Evolutionary conservation across 345 rosid genomes (phyloP), one percentile per base, ranked within the genome.

Genomic region (Heritiera littoralis): DNA sequence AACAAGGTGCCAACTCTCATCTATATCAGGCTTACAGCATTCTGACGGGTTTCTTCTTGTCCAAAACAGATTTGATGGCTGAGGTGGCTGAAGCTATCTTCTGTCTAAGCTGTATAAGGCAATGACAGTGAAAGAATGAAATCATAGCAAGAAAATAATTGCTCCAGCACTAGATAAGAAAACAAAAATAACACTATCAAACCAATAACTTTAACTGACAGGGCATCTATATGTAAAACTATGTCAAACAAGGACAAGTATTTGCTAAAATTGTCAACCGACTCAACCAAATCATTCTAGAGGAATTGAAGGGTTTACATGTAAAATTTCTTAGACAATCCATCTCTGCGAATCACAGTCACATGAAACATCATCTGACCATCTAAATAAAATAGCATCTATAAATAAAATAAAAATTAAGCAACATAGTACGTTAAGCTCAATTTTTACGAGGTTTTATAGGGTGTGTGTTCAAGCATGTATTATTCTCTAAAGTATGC

Each of bases 11-110:
- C 35, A 69, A 54, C 61, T 72, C 49, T 68, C 40, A 75, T 81
- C 51, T 78, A 76, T 65, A 78, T 70, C 59, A 63, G 77, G 49
- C 97, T 89, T 90, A 94, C 98, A 77, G 94, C 84, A 90, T 90
- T 83, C 80, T 82, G 88, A 71, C 10, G 77, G 79, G 83, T 85
- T 84, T 82, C 89, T 82, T 89, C 97, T 83, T 90, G 93, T 51
- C 99, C 97, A 82, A 96, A 77, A 94, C 97, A 51, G 95, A 91
- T 89, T 94, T 96, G 86, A 96, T 92, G 20, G 99, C 98, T 82
- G 95, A 92, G 79, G 99, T 94, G 35, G 99, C 98, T 15, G 97
- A 89, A 51, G 92, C 68, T 84, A 96, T 90, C 85, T 91, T 94
- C 87, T 94, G 93, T 81, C 84, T 96, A 79, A 96, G 97, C 99